A percentile compares a stretch with the other conserved stretches of the same genome.
phyloP scores from a whole-genome alignment of 495 filamentous ascomycete genomes.

The Penicillium simplicissimum region DNA sequence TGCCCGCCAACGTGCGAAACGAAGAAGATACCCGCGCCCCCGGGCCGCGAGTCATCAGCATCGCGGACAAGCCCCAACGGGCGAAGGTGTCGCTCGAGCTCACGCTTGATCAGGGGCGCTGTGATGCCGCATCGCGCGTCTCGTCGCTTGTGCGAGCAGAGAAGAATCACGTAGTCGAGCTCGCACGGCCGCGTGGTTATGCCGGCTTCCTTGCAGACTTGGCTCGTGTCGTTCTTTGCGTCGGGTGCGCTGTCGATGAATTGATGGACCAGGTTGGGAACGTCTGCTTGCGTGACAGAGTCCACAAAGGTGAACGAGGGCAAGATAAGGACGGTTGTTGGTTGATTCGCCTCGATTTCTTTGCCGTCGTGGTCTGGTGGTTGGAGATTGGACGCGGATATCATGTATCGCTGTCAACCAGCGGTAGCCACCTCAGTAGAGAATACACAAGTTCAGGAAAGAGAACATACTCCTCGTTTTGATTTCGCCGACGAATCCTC shows the following conservation, averaged over 20 bases:
- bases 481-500: conserved; percentile 56
- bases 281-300: conserved; percentile 67
- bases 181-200: conserved; percentile 63
- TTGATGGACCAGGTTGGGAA: conserved; percentile 64
- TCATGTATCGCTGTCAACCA: conserved; percentile 69
- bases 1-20: conserved; percentile 95
- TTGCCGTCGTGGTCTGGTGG: conserved; percentile 53
- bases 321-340: conserved; percentile 78
- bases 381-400: conserved; percentile 87
- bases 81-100: conserved; percentile 86
- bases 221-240: conserved; percentile 57
- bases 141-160: conserved; percentile 88
- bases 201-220: conserved; percentile 26
- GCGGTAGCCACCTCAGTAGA: conserved; percentile 6
- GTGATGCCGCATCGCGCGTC: conserved; percentile 94
- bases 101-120: conserved; percentile 80
- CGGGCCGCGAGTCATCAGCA: conserved; percentile 76
- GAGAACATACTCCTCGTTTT: conserved; percentile 66
- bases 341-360: conserved; percentile 37
- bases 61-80: conserved; percentile 85
- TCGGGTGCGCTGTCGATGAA: conserved; percentile 68
- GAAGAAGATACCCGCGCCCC: conserved; percentile 91
- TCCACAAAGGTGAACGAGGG: conserved; percentile 85
- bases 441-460: neutral
- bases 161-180: conserved; percentile 82